phyloP scores from a whole-genome alignment of 2,329 filamentous ascomycete species.

The Anisogramma anomala region DNA sequence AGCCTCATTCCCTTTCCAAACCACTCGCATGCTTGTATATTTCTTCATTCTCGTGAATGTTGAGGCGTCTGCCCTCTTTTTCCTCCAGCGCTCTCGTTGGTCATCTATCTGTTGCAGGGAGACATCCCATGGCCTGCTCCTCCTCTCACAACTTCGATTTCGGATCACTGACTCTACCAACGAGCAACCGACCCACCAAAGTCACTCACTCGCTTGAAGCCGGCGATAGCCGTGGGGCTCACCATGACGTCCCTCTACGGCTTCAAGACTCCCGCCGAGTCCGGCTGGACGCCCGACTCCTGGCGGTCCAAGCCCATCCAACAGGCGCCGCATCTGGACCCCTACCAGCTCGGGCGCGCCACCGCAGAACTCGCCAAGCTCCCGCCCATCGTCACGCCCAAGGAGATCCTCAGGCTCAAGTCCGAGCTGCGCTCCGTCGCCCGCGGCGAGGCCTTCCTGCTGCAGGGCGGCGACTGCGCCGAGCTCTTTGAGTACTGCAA shows the following conservation, averaged over 20 bases:
- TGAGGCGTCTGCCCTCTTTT: too few species aligned
- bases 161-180: slow-evolving; percentile 3
- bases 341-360: slow-evolving; percentile 45
- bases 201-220: slow-evolving; percentile 3
- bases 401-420: slow-evolving; percentile 71
- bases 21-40: too few species aligned
- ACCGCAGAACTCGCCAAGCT: slow-evolving; percentile 54
- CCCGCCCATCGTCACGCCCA: slow-evolving; percentile 68
- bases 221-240: too few species aligned
- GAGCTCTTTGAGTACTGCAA: slow-evolving; percentile 97
- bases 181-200: too few species aligned
- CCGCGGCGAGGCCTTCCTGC: slow-evolving; percentile 77
- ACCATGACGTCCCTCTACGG: slow-evolving; percentile 8
- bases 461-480: slow-evolving; percentile 94
- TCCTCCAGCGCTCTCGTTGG: too few species aligned
- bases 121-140: too few species aligned
- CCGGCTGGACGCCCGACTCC: slow-evolving; percentile 49
- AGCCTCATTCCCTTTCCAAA: too few species aligned
- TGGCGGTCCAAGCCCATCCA: slow-evolving; percentile 73
- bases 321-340: slow-evolving; percentile 59
- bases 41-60: too few species aligned
- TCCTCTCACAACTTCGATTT: too few species aligned
- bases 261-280: neutral
- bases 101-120: too few species aligned
- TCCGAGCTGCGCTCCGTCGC: slow-evolving; percentile 74